phyloP scores from a whole-genome alignment of 768 basidiomycete species.

The Lactarius quietus region DNA sequence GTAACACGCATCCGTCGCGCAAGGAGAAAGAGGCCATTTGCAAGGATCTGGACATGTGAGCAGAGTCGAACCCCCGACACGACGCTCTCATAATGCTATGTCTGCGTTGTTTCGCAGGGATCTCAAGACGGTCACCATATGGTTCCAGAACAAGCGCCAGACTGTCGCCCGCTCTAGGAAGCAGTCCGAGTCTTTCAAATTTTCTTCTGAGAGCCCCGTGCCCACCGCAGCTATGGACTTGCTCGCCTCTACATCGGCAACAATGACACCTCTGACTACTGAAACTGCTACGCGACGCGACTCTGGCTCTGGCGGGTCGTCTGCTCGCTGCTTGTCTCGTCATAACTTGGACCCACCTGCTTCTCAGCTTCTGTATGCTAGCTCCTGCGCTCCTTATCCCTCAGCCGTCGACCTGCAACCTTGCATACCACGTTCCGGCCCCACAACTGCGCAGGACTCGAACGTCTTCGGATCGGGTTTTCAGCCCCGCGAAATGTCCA shows the following conservation, averaged over 20 bases:
- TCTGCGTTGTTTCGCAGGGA: conserved; percentile 32
- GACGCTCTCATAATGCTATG: background rate
- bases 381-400: background rate
- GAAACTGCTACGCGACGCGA: background rate
- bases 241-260: conserved; percentile 23
- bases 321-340: background rate
- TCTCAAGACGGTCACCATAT: conserved; percentile 55
- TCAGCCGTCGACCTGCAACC: background rate
- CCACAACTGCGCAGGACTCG: background rate
- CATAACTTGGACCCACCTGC: background rate
- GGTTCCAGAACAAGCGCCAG: conserved; percentile 83
- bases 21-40: conserved; percentile 42
- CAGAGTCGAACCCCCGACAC: background rate
- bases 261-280: conserved; percentile 17
- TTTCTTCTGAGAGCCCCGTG: conserved; percentile 8
- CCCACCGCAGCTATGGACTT: conserved; percentile 16
- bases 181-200: conserved; percentile 18
- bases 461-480: background rate
- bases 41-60: conserved; percentile 40
- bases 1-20: conserved; percentile 40
- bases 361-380: background rate
- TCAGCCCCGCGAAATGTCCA: background rate
- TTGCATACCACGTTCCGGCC: conserved; percentile 5
- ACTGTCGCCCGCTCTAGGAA: conserved; percentile 37
- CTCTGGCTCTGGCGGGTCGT: background rate